Percentiles rank a stretch among this genome's conserved stretches.
Evolutionary conservation across 768 basidiomycete genomes (phyloP).

Genomic region (Psilocybe tampanensis): DNA sequence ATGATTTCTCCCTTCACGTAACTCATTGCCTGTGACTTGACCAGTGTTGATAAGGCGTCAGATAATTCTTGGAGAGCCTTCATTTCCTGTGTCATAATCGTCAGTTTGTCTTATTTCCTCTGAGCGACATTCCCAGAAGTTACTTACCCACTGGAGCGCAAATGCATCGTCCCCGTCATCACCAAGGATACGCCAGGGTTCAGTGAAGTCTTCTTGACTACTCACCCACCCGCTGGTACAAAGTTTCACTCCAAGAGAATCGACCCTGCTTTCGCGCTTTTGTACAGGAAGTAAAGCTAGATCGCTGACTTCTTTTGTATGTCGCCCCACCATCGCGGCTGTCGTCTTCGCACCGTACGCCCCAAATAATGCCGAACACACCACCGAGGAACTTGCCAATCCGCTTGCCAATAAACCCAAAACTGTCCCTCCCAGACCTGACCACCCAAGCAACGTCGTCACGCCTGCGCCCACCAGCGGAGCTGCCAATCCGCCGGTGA

Average conservation of each 20-base stretch:
- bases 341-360: conserved; percentile 54
- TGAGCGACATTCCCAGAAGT: neutral
- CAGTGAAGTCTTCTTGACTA: conserved; percentile 44
- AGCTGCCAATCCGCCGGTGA: conserved; percentile 63
- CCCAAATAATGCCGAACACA: conserved; percentile 62
- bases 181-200: conserved; percentile 53
- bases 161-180: conserved; percentile 49
- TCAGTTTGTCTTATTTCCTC: neutral
- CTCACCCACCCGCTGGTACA: conserved; percentile 61
- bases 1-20: conserved; percentile 52
- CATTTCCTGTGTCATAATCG: conserved; percentile 44
- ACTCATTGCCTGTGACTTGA: conserved; percentile 51
- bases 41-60: conserved; percentile 42
- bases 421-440: conserved; percentile 57
- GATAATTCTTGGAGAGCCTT: conserved; percentile 53
- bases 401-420: conserved; percentile 53
- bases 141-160: conserved; percentile 58
- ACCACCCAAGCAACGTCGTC: conserved; percentile 46
- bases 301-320: conserved; percentile 56
- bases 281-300: conserved; percentile 51
- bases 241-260: conserved; percentile 52
- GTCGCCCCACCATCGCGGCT: conserved; percentile 49
- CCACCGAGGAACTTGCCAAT: conserved; percentile 54
- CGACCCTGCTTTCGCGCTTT: conserved; percentile 30
- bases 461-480: conserved; percentile 60